Percentiles rank a stretch among this genome's conserved stretches.
phyloP scores from a whole-genome alignment of 192 early-diverging fungal genomes.

The Podila epicladia region DNA sequence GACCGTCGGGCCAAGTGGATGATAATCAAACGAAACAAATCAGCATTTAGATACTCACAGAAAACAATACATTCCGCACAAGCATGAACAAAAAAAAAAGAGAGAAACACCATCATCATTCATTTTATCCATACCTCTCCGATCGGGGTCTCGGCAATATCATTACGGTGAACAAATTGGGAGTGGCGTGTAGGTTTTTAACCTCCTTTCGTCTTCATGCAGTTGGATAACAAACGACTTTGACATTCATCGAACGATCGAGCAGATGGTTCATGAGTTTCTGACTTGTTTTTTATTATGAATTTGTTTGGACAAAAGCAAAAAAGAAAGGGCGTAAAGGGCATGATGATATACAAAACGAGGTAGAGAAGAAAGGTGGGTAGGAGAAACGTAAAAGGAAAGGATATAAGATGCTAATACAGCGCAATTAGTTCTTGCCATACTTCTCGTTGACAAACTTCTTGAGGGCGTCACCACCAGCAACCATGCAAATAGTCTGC shows the following conservation, averaged over 20 bases:
- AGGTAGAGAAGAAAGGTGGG: not conserved
- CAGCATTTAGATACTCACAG: too few relatives aligned
- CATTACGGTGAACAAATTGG: not conserved
- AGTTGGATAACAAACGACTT: too few relatives aligned
- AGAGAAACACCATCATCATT: not conserved
- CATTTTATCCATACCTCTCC: not conserved
- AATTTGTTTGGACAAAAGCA: not conserved
- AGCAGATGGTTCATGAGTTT: not conserved
- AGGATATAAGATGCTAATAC: not conserved
- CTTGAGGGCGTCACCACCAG: conserved; percentile 58
- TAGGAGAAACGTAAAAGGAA: not conserved
- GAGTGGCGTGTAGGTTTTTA: not conserved
- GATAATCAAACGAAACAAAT: too few relatives aligned
- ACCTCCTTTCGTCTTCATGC: not conserved
- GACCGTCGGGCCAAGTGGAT: too few relatives aligned
- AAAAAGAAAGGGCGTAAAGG: not conserved
- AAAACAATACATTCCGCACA: too few relatives aligned
- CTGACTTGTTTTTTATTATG: not conserved
- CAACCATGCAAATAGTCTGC: conserved; percentile 95
- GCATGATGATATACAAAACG: conserved; percentile 3
- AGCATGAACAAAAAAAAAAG: too few relatives aligned
- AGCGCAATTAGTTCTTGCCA: conserved; percentile 17
- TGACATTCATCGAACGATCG: too few relatives aligned
- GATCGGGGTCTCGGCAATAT: too few relatives aligned
- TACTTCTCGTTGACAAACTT: conserved; percentile 44